A percentile compares a stretch with the other conserved stretches of the same genome.
Conservation (phyloP, 345 rosid genomes). For the Gossypium rotundifolium region DNA sequence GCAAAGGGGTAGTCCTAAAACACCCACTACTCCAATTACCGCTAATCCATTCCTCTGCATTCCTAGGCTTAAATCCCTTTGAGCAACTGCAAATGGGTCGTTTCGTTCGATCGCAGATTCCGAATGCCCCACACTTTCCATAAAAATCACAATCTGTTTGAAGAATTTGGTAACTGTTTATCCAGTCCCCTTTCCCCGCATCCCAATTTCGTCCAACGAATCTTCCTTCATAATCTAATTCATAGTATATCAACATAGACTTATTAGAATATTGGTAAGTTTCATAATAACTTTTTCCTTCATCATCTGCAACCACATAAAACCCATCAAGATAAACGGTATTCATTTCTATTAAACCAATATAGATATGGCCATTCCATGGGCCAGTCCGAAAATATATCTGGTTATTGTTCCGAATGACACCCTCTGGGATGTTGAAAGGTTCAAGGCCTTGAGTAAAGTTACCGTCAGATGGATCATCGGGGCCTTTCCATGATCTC, state of each 20-base stretch:
- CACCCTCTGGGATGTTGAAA: no score
- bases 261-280: conserved; percentile 1
- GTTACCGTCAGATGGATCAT: conserved; percentile 51
- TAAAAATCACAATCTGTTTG: no score
- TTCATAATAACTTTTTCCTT: conserved; percentile 15
- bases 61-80: no score
- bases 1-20: no score
- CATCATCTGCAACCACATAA: conserved; percentile 13
- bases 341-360: conserved; percentile 27
- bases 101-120: no score
- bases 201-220: conserved; percentile 13
- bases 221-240: conserved; percentile 30
- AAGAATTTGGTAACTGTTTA: no score
- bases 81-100: no score
- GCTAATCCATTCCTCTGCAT: no score
- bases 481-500: conserved; percentile 42
- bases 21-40: no score
- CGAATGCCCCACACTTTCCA: no score
- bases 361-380: conserved; percentile 45
- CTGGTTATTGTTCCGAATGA: no score
- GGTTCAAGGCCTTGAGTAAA: conserved; percentile 23
- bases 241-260: not conserved
- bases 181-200: not conserved
- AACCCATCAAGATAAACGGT: conserved; percentile 1
- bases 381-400: conserved; percentile 50